Conservation (phyloP, 805 yeast genomes). For the Candida cerambycidarum region DNA sequence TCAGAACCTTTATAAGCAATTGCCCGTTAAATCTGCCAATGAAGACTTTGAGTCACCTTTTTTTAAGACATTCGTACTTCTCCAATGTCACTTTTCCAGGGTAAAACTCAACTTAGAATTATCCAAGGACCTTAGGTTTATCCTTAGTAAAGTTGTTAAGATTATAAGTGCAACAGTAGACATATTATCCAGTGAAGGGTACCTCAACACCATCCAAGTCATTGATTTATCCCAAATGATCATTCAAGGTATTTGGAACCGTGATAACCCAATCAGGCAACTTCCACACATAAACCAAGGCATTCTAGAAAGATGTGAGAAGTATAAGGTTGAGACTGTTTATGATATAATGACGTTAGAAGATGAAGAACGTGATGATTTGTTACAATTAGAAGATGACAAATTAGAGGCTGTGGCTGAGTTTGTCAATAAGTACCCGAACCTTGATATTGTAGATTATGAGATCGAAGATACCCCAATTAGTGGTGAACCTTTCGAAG, state of each 20-base stretch:
- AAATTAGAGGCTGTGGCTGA: slow-evolving; percentile 69
- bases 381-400: slow-evolving; percentile 54
- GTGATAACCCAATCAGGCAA: slow-evolving; percentile 76
- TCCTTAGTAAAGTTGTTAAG: slow-evolving; percentile 50
- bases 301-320: slow-evolving; percentile 54
- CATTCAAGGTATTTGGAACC: slow-evolving; percentile 82
- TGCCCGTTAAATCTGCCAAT: slow-evolving; percentile 59
- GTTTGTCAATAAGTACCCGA: slow-evolving; percentile 89
- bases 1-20: slow-evolving; percentile 49
- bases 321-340: slow-evolving; percentile 62
- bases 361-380: slow-evolving; percentile 66
- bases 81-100: slow-evolving; percentile 82
- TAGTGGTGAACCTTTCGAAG: slow-evolving; percentile 48
- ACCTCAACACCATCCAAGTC: slow-evolving; percentile 70
- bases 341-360: slow-evolving; percentile 79
- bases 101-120: slow-evolving; percentile 59
- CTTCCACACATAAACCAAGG: slow-evolving; percentile 63
- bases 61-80: slow-evolving; percentile 68
- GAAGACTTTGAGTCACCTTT: slow-evolving; percentile 51
- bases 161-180: slow-evolving; percentile 72
- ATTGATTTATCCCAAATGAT: slow-evolving; percentile 91
- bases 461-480: slow-evolving; percentile 43
- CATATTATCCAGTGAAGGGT: slow-evolving; percentile 75
- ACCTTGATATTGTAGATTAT: slow-evolving; percentile 62
- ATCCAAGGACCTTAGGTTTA: slow-evolving; percentile 50